Conservation (phyloP, 805 yeast genomes). For the Starmerella floris region DNA sequence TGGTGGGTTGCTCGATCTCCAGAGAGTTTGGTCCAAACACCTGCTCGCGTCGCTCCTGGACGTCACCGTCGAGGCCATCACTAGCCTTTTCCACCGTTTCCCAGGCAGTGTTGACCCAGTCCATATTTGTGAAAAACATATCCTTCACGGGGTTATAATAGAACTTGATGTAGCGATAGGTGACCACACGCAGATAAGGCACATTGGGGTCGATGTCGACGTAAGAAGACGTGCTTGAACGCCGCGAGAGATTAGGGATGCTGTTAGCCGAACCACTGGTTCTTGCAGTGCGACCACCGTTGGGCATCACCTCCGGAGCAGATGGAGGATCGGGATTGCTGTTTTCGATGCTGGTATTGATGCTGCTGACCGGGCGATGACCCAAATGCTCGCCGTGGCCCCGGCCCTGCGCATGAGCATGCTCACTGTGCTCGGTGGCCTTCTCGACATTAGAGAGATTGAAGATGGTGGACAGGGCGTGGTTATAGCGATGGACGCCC, state of each 20-base stretch:
- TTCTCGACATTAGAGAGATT: conserved; percentile 19
- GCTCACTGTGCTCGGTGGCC: neutral
- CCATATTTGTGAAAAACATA: conserved; percentile 64
- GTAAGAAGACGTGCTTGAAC: conserved; percentile 13
- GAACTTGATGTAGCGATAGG: conserved; percentile 71
- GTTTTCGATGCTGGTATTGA: no score
- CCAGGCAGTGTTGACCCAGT: conserved; percentile 84
- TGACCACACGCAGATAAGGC: conserved; percentile 56
- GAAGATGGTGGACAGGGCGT: conserved; percentile 58
- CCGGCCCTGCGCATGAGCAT: no score
- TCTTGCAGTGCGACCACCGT: neutral
- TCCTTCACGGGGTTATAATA: conserved; percentile 81
- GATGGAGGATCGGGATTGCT: neutral
- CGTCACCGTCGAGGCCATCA: conserved; percentile 58
- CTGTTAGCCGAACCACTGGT: neutral
- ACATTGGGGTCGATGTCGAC: conserved; percentile 47
- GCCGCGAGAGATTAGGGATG: neutral
- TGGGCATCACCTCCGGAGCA: neutral
- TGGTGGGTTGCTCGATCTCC: conserved; percentile 60
- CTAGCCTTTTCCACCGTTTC: conserved; percentile 35
- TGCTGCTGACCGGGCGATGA: neutral
- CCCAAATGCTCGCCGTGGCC: neutral
- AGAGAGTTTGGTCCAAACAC: conserved; percentile 72
- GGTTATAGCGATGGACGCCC: conserved; percentile 48
- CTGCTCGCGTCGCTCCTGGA: conserved; percentile 50